Evolutionary conservation across 768 basidiomycete genomes (phyloP).

Genomic region (Rubroboletus pulcherrimus): DNA sequence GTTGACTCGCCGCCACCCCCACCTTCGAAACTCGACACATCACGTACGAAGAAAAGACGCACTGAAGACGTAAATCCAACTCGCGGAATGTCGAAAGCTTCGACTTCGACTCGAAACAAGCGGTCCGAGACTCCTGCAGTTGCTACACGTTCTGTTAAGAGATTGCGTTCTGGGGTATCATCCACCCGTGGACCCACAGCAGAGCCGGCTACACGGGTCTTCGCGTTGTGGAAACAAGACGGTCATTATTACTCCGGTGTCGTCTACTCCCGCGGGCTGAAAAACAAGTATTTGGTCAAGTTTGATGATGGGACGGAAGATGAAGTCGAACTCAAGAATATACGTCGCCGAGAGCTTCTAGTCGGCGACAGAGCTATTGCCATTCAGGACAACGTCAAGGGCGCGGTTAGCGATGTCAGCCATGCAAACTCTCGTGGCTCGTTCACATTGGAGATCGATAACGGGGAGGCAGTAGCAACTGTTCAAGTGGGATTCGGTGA

Average conservation of each 20-base stretch:
- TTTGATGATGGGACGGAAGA: slow-evolving; percentile 64
- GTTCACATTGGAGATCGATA: slow-evolving; percentile 40
- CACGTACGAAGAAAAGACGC: slow-evolving; percentile 50
- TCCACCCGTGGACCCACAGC: slow-evolving; percentile 15
- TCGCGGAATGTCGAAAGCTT: slow-evolving; percentile 21
- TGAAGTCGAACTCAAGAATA: slow-evolving; percentile 44
- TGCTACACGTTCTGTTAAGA: slow-evolving; percentile 35
- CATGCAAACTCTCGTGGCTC: slow-evolving; percentile 26
- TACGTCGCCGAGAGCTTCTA: slow-evolving; percentile 50
- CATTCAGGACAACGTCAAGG: slow-evolving; percentile 26
- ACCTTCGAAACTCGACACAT: slow-evolving; percentile 11
- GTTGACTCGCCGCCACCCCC: slow-evolving; percentile 30
- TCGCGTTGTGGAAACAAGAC: slow-evolving; percentile 63
- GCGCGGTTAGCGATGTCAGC: slow-evolving; percentile 31
- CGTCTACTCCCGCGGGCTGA: slow-evolving; percentile 37
- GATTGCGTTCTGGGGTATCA: slow-evolving; percentile 37
- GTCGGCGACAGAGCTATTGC: slow-evolving; percentile 56
- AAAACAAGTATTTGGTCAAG: slow-evolving; percentile 42
- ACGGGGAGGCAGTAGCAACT: slow-evolving; percentile 27
- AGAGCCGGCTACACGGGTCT: slow-evolving; percentile 52
- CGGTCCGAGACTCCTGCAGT: slow-evolving; percentile 26
- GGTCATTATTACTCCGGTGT: slow-evolving; percentile 60
- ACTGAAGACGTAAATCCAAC: slow-evolving; percentile 25
- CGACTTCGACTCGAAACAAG: slow-evolving; percentile 28
- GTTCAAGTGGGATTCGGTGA: slow-evolving; percentile 33